Conservation (phyloP, 495 filamentous ascomycete genomes). For the Xylaria castorea region DNA sequence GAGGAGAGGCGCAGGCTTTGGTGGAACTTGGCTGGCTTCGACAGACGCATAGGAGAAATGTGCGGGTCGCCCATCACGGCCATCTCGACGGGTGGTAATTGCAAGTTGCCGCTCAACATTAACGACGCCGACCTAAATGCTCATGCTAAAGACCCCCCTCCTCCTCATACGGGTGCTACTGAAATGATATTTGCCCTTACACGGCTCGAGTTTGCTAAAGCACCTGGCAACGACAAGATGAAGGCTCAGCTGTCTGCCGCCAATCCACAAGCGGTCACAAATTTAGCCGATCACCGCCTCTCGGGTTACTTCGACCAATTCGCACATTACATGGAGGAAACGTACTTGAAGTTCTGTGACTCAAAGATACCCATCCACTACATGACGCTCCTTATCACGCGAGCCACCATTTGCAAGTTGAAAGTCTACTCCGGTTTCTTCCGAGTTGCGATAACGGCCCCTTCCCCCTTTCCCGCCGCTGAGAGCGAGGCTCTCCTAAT, state of each 20-base stretch:
- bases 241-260: conserved; percentile 46
- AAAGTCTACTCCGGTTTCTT: conserved; percentile 44
- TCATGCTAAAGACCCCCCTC: conserved; percentile 53
- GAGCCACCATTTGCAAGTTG: conserved; percentile 56
- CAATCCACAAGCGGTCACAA: conserved; percentile 50
- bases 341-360: conserved; percentile 67
- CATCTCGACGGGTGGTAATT: conserved; percentile 55
- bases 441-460: conserved; percentile 36
- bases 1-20: conserved; percentile 73
- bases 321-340: conserved; percentile 62
- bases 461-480: conserved; percentile 37
- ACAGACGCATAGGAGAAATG: conserved; percentile 68
- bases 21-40: conserved; percentile 74
- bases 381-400: conserved; percentile 58
- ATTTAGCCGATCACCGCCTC: conserved; percentile 53
- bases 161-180: conserved; percentile 51
- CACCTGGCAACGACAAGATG: conserved; percentile 50
- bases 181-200: conserved; percentile 60
- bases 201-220: conserved; percentile 55
- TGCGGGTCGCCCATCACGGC: conserved; percentile 68
- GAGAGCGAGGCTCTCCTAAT: conserved; percentile 56
- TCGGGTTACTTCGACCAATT: conserved; percentile 61
- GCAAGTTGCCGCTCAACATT: conserved; percentile 59
- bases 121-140: conserved; percentile 63
- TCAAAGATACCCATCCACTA: conserved; percentile 65